These are phyloP conservation scores for Aspergillus sp. DNA, from an alignment of 2,329 filamentous ascomycete species.

Conservation along the genomic window DNA sequence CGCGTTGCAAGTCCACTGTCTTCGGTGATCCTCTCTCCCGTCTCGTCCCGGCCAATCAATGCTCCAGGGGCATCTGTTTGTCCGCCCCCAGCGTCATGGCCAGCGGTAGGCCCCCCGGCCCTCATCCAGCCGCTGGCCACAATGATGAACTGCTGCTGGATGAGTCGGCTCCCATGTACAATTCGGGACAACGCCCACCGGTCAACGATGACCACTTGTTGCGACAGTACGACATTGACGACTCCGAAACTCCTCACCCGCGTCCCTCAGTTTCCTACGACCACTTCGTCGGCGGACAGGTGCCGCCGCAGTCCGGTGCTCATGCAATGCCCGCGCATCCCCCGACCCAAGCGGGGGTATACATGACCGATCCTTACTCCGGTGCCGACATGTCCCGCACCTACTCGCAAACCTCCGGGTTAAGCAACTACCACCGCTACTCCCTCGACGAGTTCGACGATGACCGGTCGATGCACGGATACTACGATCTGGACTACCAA, in stretches of 20 bases:
- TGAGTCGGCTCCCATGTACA: slow-evolving; percentile 58
- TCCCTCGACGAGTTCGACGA: slow-evolving; percentile 85
- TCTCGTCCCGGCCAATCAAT: slow-evolving; percentile 34
- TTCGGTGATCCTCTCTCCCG: slow-evolving; percentile 9
- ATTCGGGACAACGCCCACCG: slow-evolving; percentile 73
- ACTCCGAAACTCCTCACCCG: slow-evolving; percentile 62
- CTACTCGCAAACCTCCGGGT: slow-evolving; percentile 75
- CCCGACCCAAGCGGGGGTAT: slow-evolving; percentile 35
- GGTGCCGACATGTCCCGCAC: slow-evolving; percentile 44
- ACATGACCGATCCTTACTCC: slow-evolving; percentile 42
- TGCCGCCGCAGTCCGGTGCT: slow-evolving; percentile 52
- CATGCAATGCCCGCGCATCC: slow-evolving; percentile 44
- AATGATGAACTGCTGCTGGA: slow-evolving; percentile 48
- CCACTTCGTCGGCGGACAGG: slow-evolving; percentile 77
- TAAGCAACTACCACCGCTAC: slow-evolving; percentile 89
- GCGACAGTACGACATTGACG: slow-evolving; percentile 71
- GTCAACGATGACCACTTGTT: slow-evolving; percentile 79
- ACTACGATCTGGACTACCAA: slow-evolving; percentile 68
- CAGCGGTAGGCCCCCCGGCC: slow-evolving; percentile 57
- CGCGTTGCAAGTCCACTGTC: not conserved
- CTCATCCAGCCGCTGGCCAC: slow-evolving; percentile 48
- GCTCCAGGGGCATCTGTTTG: slow-evolving; percentile 41
- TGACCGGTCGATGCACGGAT: slow-evolving; percentile 66
- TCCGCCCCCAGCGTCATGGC: slow-evolving; percentile 45
- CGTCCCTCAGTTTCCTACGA: slow-evolving; percentile 92